These are phyloP conservation scores for Zychaea mexicana DNA, from an alignment of 371 early-diverging fungal species.

Conservation along the genomic window DNA sequence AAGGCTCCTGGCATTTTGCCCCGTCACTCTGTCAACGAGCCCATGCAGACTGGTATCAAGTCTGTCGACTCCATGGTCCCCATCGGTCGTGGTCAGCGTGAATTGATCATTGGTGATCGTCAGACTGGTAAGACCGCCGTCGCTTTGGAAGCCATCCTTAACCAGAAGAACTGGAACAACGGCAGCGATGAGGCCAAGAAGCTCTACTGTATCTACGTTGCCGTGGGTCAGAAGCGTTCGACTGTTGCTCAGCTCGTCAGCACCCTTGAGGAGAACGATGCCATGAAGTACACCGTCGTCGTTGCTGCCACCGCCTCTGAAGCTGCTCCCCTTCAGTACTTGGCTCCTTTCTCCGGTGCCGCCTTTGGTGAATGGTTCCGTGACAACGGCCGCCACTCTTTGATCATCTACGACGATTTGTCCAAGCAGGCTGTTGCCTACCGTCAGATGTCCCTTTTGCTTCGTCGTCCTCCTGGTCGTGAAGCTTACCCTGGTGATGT, in stretches of 20 bases:
- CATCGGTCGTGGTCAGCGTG: conserved; percentile 98
- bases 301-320: conserved; percentile 97
- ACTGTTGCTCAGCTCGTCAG: conserved; percentile 96
- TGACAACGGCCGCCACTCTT: conserved; percentile 91
- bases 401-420: conserved; percentile 96
- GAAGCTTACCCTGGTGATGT: conserved; percentile 98
- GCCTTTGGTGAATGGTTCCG: conserved; percentile 95
- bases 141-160: conserved; percentile 93
- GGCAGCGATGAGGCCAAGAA: conserved; percentile 49
- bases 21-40: conserved; percentile 95
- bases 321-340: conserved; percentile 93
- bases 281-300: conserved; percentile 87
- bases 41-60: conserved; percentile 98
- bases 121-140: conserved; percentile 97
- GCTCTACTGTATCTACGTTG: conserved; percentile 96
- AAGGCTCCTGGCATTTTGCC: conserved; percentile 98
- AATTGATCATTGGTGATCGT: conserved; percentile 98
- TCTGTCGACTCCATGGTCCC: conserved; percentile 98
- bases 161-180: conserved; percentile 96
- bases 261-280: conserved; percentile 86
- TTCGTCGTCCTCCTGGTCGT: conserved; percentile 97
- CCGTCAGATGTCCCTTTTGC: conserved; percentile 96
- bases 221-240: conserved; percentile 96
- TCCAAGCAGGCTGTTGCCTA: conserved; percentile 98
- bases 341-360: conserved; percentile 96